Percentiles rank a stretch among this genome's conserved stretches.
phyloP scores from a whole-genome alignment of 2,329 filamentous ascomycete species.

The Calonectria naviculata region DNA sequence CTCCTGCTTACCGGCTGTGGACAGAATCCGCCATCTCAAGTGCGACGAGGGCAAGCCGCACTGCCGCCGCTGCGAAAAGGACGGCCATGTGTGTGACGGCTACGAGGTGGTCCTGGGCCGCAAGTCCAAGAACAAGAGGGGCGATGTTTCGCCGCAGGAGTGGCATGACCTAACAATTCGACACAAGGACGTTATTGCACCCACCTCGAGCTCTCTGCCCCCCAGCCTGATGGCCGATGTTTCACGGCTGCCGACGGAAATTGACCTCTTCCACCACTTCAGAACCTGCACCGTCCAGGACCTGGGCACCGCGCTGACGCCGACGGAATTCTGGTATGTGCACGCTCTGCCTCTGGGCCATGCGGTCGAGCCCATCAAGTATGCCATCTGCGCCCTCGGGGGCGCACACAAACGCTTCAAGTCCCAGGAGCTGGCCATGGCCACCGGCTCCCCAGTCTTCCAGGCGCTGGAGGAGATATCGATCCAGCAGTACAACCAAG shows the following conservation, averaged over 20 bases:
- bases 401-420: constrained; percentile 26
- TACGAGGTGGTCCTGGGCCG: constrained; percentile 10
- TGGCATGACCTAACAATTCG: constrained; percentile 2
- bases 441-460: neutral
- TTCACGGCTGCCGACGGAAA: constrained; percentile 12
- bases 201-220: neutral
- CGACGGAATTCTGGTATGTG: constrained; percentile 22
- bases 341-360: constrained; percentile 16
- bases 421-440: neutral
- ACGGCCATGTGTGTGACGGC: constrained; percentile 23
- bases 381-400: constrained; percentile 18
- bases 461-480: constrained; percentile 17
- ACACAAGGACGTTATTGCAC: neutral
- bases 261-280: constrained; percentile 24
- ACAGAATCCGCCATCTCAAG: constrained; percentile 25
- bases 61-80: constrained; percentile 19
- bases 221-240: neutral
- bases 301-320: constrained; percentile 15
- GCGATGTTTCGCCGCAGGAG: neutral
- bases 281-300: constrained; percentile 24
- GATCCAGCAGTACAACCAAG: constrained; percentile 35
- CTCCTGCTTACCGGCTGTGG: neutral
- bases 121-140: constrained; percentile 12
- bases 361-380: constrained; percentile 17
- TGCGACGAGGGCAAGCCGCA: constrained; percentile 21